Evolutionary conservation across 768 basidiomycete genomes (phyloP).

Genomic region (Agaricus blazei): DNA sequence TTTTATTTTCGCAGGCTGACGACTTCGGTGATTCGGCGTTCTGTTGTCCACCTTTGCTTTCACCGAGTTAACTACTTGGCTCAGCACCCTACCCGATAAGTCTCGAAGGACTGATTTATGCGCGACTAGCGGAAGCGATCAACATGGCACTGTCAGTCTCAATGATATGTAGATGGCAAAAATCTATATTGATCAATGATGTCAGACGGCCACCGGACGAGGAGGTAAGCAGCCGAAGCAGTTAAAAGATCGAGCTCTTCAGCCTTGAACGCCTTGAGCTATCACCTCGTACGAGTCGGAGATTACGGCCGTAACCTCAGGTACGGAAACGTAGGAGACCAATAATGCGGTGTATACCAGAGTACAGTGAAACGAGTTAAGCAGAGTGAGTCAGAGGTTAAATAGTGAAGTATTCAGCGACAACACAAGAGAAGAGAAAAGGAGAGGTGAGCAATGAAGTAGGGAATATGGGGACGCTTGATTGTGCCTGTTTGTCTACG

Average conservation of each 20-base stretch:
- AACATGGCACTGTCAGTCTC: neutral
- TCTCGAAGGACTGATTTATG: neutral
- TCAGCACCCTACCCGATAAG: neutral
- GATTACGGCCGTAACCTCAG: neutral
- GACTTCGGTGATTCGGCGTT: neutral
- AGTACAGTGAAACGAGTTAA: neutral
- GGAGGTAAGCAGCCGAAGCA: neutral
- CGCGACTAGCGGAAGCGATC: neutral
- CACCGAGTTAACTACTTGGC: slow-evolving; percentile 1
- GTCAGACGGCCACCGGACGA: too few relatives aligned
- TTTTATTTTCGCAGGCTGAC: neutral
- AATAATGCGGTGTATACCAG: neutral
- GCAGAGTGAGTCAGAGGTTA: neutral
- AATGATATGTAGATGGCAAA: neutral
- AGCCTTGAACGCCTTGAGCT: neutral
- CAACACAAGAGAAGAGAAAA: neutral
- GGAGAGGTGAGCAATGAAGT: neutral
- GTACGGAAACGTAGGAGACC: neutral
- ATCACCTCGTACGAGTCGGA: neutral
- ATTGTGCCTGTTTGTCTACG: slow-evolving; percentile 2
- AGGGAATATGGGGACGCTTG: neutral
- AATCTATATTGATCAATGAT: too few relatives aligned
- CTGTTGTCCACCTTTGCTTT: neutral
- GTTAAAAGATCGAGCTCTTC: neutral
- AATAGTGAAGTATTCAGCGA: neutral